A percentile compares a stretch with the other conserved stretches of the same genome.
These are phyloP conservation scores for Vigna radiata DNA, from an alignment of 306 rosid species.

Conservation along the genomic window DNA sequence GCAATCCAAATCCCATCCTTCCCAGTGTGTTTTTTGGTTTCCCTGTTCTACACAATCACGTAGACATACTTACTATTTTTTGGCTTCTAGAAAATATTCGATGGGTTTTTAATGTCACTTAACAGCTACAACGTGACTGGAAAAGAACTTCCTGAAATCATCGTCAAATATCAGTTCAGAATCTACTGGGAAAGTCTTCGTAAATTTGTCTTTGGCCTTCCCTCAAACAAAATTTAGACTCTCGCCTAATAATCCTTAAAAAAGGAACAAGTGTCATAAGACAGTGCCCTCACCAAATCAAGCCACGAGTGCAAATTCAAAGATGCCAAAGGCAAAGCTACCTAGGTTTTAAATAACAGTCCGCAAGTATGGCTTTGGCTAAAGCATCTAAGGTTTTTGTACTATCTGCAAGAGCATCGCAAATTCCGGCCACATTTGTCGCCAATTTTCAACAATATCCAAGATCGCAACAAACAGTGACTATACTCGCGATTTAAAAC, in stretches of 20 bases:
- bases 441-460: not conserved
- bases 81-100: not conserved
- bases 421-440: not conserved
- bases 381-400: too few relatives aligned
- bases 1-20: not conserved
- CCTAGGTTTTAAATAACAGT: not conserved
- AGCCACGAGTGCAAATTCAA: constrained; percentile 5
- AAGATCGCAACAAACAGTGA: not conserved
- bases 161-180: constrained; percentile 19
- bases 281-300: constrained; percentile 1
- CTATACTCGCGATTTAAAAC: not conserved
- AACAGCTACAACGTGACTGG: not conserved
- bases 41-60: constrained; percentile 31
- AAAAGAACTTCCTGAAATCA: constrained; percentile 1
- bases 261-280: not conserved
- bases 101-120: not conserved
- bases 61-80: not conserved
- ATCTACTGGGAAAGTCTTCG: not conserved
- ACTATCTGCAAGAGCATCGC: too few relatives aligned
- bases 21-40: not conserved
- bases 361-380: not conserved
- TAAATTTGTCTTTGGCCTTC: not conserved
- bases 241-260: constrained; percentile 16
- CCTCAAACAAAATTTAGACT: not conserved
- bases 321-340: constrained; percentile 14